Base-by-base conservation (phyloP, 805 yeast genomes). In the Starmerella roubikii region DNA sequence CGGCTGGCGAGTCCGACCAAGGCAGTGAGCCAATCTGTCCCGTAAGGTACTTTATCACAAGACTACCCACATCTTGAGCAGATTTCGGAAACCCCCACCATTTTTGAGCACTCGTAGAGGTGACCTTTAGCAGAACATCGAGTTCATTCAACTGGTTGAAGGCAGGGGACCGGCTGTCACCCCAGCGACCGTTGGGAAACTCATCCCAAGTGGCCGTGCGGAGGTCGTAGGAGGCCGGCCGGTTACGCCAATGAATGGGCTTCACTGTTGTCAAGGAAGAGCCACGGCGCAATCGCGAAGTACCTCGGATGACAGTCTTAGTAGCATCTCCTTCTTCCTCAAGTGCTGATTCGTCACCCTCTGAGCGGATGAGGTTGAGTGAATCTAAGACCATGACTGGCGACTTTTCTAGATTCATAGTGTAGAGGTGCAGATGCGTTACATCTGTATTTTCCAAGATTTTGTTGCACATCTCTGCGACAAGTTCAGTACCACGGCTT, bases 141-240 rank as follows among this genome's bases (percentile, higher is more conserved):
- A 76, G 77, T 38, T 80, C 68, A 56, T 83, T 94, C 41, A 85
- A 68, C 48, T 82, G 93, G 53, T 94, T 94, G 61, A 80, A 86
- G 2, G 97, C 97, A 4, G 98, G 98, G 31, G 97, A 91, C 43
- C 94, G 69, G 3, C 96, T 82, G 58, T 91, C 96, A 53, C 98
- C 98, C 86, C 95, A 91, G 64, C 98, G 71, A 44, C 98, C 98
- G 59, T 88, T 91, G 37, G 98, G 98, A 55, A 88, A 91, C 59
- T 91, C 98, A 62, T 91, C 98, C 85, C 98, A 91, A 41, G 79
- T 78, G 20, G 91, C 74, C 8, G 96, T 88, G 59, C 97, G 71
- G 34, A 84, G 72, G 45, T 84, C 75, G 57, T 88, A 88, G 13
- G 93, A 76, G 59, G 79, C 80, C 53, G 86, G 86, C 65, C 96